A percentile compares a stretch with the other conserved stretches of the same genome.
These are phyloP conservation scores for Boletus patriciae DNA, from an alignment of 768 basidiomycete species.

Conservation along the genomic window DNA sequence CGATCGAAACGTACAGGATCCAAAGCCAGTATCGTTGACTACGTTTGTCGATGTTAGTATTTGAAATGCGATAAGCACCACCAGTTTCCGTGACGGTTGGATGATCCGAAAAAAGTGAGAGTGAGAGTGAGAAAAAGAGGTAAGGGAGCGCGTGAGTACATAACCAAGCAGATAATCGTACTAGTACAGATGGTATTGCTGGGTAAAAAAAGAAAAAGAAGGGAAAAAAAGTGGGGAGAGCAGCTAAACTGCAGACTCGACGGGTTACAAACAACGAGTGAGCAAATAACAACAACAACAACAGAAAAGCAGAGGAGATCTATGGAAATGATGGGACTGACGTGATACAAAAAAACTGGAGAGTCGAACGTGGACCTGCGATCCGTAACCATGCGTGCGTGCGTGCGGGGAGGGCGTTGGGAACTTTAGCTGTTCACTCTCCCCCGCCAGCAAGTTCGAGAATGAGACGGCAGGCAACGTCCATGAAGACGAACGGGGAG, in stretches of 20 bases:
- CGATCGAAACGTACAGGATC: no score
- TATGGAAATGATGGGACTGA: neutral
- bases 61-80: no score
- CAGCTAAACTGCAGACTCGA: neutral
- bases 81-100: no score
- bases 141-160: neutral
- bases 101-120: neutral
- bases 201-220: neutral
- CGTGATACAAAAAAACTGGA: neutral
- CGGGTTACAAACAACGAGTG: neutral
- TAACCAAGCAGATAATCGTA: neutral
- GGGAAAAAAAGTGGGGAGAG: neutral
- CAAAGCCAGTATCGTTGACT: no score
- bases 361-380: neutral
- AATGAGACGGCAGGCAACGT: slow-evolving; percentile 91
- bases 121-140: neutral
- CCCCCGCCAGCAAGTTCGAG: slow-evolving; percentile 84
- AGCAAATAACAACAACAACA: neutral
- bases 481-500: slow-evolving; percentile 94
- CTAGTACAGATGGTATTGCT: neutral
- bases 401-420: neutral
- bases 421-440: slow-evolving; percentile 26
- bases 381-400: neutral
- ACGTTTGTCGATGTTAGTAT: no score
- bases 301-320: neutral